These are phyloP conservation scores for Ceratobasidium sp. DNA, from an alignment of 1,284 basidiomycete species.

Conservation along the genomic window DNA sequence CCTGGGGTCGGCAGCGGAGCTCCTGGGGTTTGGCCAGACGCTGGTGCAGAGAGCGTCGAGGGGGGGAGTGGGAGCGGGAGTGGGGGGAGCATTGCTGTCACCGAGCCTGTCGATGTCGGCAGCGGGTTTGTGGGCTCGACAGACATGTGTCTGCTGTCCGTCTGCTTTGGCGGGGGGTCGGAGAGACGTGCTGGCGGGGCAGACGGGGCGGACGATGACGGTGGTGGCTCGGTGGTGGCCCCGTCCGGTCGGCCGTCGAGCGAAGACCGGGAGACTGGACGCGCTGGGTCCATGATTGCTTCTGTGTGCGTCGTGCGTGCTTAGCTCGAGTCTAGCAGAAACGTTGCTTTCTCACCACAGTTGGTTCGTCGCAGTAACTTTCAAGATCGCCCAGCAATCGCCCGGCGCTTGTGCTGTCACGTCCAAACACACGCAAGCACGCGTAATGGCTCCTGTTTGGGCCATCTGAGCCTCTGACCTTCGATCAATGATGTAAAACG, in stretches of 20 bases:
- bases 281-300: slow-evolving; percentile 24
- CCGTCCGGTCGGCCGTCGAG: slow-evolving; percentile 6
- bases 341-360: slow-evolving; percentile 17
- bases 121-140: slow-evolving; percentile 6
- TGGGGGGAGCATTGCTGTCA: neutral
- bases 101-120: neutral
- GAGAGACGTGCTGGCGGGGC: slow-evolving; percentile 13
- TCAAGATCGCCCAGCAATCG: slow-evolving; percentile 2
- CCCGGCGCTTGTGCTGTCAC: slow-evolving; percentile 16
- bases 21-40: slow-evolving; percentile 10
- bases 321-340: neutral
- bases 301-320: neutral
- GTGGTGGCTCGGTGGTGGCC: neutral
- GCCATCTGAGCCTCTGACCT: neutral
- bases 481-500: neutral
- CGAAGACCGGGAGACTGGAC: slow-evolving; percentile 28
- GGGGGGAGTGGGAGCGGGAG: slow-evolving; percentile 12
- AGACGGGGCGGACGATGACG: neutral
- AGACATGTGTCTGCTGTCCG: slow-evolving; percentile 22
- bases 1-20: slow-evolving; percentile 9
- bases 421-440: neutral
- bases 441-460: neutral
- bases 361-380: slow-evolving; percentile 2
- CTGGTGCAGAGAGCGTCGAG: neutral
- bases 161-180: slow-evolving; percentile 22